Evolutionary conservation across 495 filamentous ascomycete species (phyloP).

Genomic region (Neurospora hispaniola): DNA sequence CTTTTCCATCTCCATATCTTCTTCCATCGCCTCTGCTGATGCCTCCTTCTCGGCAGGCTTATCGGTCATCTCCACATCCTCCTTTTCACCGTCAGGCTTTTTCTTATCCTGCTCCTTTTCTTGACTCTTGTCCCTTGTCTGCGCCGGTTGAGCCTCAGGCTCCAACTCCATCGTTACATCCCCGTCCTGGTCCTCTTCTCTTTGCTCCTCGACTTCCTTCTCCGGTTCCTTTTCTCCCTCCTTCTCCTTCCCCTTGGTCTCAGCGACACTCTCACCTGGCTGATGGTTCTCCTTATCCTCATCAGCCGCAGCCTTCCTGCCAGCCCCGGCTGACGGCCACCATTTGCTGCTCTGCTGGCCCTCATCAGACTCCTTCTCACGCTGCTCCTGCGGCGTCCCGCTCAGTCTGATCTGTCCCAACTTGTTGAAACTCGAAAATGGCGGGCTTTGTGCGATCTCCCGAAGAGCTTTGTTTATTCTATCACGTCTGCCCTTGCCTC

Average conservation of each 20-base stretch:
- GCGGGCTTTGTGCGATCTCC: slow-evolving; percentile 25
- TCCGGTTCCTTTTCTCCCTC: slow-evolving; percentile 30
- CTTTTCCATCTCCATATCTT: not conserved
- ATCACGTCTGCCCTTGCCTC: slow-evolving; percentile 37
- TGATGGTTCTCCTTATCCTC: not conserved
- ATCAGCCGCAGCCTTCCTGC: not conserved
- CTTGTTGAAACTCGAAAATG: not conserved
- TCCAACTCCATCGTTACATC: not conserved
- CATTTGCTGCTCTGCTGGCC: not conserved
- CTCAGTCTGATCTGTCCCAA: not conserved
- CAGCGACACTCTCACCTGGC: not conserved
- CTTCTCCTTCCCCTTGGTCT: slow-evolving; percentile 31
- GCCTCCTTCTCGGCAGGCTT: not conserved
- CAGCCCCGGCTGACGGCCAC: not conserved
- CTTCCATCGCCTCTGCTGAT: not conserved
- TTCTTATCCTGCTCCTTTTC: not conserved
- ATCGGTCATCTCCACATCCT: not conserved
- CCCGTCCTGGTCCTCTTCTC: not conserved
- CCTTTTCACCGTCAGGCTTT: not conserved
- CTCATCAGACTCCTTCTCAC: slow-evolving; percentile 1
- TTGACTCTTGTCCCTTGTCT: not conserved
- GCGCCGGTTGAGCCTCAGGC: not conserved
- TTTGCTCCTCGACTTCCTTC: slow-evolving; percentile 15
- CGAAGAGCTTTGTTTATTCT: slow-evolving; percentile 36
- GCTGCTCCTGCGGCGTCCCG: slow-evolving; percentile 3